Percentiles rank a stretch among this genome's conserved stretches.
phyloP scores from a whole-genome alignment of 176 grass and related monocot genomes.

The Carex parvula region DNA sequence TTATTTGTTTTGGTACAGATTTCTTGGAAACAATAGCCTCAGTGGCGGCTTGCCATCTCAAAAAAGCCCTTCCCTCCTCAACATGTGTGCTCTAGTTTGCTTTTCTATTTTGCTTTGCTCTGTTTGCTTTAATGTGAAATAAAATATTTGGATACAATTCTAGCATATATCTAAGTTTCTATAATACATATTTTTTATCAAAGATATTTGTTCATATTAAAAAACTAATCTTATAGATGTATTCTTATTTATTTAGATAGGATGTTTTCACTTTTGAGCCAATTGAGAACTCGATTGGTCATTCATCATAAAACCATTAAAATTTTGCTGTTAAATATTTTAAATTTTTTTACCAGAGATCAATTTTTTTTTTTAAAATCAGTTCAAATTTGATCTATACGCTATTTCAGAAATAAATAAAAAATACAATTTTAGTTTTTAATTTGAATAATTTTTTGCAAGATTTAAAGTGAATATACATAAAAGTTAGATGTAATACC shows the following conservation, averaged over 20 bases:
- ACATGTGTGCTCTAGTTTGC: constrained; percentile 39
- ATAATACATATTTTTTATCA: background rate
- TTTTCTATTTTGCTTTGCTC: background rate
- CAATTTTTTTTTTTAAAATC: too few species aligned
- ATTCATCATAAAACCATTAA: too few species aligned
- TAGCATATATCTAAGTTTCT: background rate
- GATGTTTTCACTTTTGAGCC: background rate
- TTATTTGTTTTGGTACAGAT: constrained; percentile 35
- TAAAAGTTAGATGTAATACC: too few species aligned
- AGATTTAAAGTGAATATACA: too few species aligned
- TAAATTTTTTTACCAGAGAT: too few species aligned
- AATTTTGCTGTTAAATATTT: too few species aligned
- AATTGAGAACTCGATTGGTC: background rate
- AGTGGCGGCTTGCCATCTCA: constrained; percentile 60
- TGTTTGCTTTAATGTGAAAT: background rate
- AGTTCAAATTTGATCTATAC: too few species aligned
- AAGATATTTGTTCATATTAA: background rate
- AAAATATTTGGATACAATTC: background rate
- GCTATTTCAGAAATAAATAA: too few species aligned
- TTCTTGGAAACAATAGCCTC: constrained; percentile 83
- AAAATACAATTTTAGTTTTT: background rate
- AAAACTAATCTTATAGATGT: background rate
- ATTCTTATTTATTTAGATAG: background rate
- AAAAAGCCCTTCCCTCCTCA: constrained; percentile 36
- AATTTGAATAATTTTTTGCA: too few species aligned